Base-by-base conservation (phyloP, 306 rosid species). In the Albizia julibrissin region DNA sequence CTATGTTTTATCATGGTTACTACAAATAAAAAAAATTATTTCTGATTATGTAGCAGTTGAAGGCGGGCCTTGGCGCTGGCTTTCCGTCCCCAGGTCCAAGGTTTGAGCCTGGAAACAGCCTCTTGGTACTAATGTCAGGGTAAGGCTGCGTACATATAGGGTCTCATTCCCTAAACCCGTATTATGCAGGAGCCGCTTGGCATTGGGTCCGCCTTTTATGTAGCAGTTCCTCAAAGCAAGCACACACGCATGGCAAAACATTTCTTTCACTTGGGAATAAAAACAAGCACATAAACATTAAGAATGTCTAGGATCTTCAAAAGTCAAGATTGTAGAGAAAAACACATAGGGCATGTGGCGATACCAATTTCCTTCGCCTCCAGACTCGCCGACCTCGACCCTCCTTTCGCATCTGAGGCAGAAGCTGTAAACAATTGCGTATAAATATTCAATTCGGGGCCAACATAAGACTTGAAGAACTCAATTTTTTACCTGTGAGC, bases 361-460 rank as follows among this genome's bases (percentile, higher is more conserved):
- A 31, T 89, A 95, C 97, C 97, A 95, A 61, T 89, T 83, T 95
- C 80, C 98, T 91, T 83, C 98, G 88, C 74, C 92, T 88, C 98
- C 98, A 93, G 43, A 95, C 83, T 78, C 86, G 86, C 74, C 97
- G 89, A 59, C 93, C 92, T 34, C 79, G 74, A 77, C 24, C 65
- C 34, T 81, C 89, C 77, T 68, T 89, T 56, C 89, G 91, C 91
- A 86, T 88, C 65, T 75, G 83, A 13, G 89, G 84, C 68, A 84
- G 44, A 69, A 90, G 87, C 97, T 90, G 79, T 81, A 88, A 88
- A 86, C 18, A 58, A 72, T 72, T 24, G 69, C 26, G 82, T n/a
- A 39, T 67, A 64, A 22, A 77, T 29, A 52, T 46, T 77, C 24
- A 83, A 69, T 76, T 50, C 10, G 21, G 74, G 14, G 2, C 34